These are phyloP conservation scores for Aspergillus sp. DNA, from an alignment of 2,329 filamentous ascomycete species.

Conservation along the genomic window DNA sequence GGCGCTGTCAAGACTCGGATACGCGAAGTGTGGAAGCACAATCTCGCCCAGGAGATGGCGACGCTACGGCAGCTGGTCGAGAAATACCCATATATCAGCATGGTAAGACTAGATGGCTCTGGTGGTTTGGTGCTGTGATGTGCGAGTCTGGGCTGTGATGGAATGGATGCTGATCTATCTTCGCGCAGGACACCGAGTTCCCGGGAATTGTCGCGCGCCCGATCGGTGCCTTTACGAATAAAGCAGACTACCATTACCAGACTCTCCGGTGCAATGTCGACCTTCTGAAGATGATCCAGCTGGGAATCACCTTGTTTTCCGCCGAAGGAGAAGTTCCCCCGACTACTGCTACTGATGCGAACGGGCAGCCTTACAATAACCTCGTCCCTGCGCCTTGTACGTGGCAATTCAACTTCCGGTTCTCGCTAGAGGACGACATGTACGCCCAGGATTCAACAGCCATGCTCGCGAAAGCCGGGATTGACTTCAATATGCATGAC, in stretches of 20 bases:
- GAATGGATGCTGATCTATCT: slow-evolving; percentile 9
- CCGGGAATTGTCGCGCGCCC: slow-evolving; percentile 94
- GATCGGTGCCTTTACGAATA: slow-evolving; percentile 87
- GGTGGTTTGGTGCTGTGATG: background rate
- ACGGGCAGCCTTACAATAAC: slow-evolving; percentile 43
- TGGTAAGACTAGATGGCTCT: slow-evolving; percentile 54
- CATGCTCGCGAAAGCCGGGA: slow-evolving; percentile 80
- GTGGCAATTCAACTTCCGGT: slow-evolving; percentile 99
- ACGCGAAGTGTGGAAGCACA: slow-evolving; percentile 92
- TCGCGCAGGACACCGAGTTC: slow-evolving; percentile 80
- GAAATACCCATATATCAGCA: slow-evolving; percentile 90
- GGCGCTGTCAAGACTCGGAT: slow-evolving; percentile 65
- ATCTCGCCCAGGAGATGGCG: slow-evolving; percentile 84
- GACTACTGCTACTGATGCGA: slow-evolving; percentile 50
- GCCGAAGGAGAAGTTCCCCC: slow-evolving; percentile 80
- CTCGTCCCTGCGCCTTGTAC: slow-evolving; percentile 65
- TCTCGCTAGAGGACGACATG: slow-evolving; percentile 92
- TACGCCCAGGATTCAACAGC: slow-evolving; percentile 93
- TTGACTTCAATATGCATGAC: slow-evolving; percentile 77
- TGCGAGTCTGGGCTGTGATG: background rate
- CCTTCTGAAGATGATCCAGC: slow-evolving; percentile 92
- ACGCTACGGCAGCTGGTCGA: slow-evolving; percentile 73
- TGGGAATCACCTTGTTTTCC: slow-evolving; percentile 89
- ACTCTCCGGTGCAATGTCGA: slow-evolving; percentile 95
- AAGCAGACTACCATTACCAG: slow-evolving; percentile 98